phyloP scores from a whole-genome alignment of 73 alveolate genomes.

The Tetrahymena borealis region DNA sequence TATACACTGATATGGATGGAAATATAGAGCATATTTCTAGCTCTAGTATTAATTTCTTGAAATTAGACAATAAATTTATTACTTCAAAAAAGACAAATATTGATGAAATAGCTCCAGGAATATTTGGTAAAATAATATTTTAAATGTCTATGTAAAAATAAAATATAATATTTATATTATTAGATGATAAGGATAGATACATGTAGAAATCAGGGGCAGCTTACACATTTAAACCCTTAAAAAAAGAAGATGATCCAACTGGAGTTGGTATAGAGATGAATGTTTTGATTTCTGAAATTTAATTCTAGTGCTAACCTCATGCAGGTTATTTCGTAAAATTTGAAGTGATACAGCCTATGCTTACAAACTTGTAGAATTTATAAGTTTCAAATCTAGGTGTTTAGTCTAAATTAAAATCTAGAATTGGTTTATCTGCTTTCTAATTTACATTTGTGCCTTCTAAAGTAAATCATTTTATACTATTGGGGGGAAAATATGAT shows the following conservation, averaged over 20 bases:
- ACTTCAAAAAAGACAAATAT: slow-evolving; percentile 27
- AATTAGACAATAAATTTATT: slow-evolving; percentile 17
- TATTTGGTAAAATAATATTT: neutral
- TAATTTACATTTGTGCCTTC: neutral
- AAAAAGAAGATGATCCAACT: neutral
- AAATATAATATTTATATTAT: neutral
- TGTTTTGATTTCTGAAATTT: neutral
- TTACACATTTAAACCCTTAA: neutral
- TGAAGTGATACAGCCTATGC: neutral
- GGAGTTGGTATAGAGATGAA: neutral
- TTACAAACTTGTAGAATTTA: no score
- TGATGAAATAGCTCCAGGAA: slow-evolving; percentile 16
- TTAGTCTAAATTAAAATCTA: neutral
- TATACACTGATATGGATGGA: slow-evolving; percentile 22
- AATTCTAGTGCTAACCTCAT: neutral
- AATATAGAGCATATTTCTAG: slow-evolving; percentile 31
- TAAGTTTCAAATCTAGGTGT: neutral
- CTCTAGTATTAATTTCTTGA: slow-evolving; percentile 14
- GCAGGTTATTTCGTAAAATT: neutral
- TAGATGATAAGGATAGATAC: neutral
- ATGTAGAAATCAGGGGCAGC: neutral
- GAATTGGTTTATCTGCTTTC: neutral
- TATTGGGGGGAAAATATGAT: neutral
- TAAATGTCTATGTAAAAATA: neutral
- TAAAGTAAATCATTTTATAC: neutral